Conservation (phyloP, 2,329 filamentous ascomycete genomes). For the Penicillium brasilianum region DNA sequence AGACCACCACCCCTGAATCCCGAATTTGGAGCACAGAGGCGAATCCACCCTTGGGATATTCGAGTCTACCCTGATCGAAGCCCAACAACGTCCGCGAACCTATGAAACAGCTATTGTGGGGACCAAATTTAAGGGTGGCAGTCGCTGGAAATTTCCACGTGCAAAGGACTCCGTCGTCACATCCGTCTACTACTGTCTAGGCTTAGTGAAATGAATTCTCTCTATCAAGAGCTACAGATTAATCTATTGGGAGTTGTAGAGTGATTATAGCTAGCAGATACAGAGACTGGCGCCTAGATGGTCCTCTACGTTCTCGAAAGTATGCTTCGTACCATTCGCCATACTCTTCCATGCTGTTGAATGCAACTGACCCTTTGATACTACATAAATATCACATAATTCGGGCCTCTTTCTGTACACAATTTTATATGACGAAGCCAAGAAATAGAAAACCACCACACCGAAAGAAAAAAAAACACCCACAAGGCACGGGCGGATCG, state of each 20-base stretch:
- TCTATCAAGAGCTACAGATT: too few species aligned
- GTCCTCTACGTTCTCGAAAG: too few species aligned
- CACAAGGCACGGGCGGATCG: neutral
- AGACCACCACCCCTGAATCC: neutral
- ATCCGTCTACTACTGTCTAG: neutral
- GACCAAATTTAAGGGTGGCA: conserved; percentile 1
- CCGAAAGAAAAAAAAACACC: neutral
- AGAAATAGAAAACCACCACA: neutral
- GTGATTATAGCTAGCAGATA: too few species aligned
- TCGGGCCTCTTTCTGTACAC: too few species aligned
- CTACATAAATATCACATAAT: too few species aligned
- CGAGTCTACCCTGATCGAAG: neutral
- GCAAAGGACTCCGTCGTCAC: neutral
- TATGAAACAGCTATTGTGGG: neutral
- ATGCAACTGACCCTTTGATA: too few species aligned
- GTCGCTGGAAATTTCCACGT: conserved; percentile 14
- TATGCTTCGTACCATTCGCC: too few species aligned
- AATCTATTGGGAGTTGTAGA: too few species aligned
- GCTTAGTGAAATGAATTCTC: neutral
- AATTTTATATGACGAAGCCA: neutral
- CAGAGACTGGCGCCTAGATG: too few species aligned
- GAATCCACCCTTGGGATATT: neutral
- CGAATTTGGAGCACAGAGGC: neutral
- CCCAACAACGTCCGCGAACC: neutral
- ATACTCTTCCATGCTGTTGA: too few species aligned